phyloP scores from a whole-genome alignment of 1,139 yeast species.

The Magnusiomyces paraingens region DNA sequence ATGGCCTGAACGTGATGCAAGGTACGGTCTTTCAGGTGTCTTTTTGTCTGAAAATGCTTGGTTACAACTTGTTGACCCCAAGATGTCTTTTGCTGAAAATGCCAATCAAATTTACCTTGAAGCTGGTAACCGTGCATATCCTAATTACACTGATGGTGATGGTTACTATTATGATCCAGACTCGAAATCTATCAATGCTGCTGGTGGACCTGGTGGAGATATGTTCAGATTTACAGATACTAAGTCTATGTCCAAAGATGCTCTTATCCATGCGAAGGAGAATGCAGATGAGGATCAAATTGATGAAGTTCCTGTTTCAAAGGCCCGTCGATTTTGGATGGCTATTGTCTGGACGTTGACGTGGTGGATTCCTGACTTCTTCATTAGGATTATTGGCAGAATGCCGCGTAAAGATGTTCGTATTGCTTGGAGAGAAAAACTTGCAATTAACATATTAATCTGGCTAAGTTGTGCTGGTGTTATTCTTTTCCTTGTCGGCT shows the following conservation, averaged over 20 bases:
- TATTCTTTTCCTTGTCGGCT: conserved; percentile 38
- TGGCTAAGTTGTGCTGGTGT: conserved; percentile 32
- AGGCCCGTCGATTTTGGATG: conserved; percentile 34
- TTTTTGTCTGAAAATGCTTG: conserved; percentile 38
- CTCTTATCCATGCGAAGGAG: conserved; percentile 25
- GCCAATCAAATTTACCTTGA: conserved; percentile 27
- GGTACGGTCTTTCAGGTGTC: conserved; percentile 38
- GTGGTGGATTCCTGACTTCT: conserved; percentile 37
- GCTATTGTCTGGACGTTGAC: conserved; percentile 35
- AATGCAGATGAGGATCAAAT: conserved; percentile 16
- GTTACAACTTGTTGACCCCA: conserved; percentile 38
- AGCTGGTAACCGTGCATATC: conserved; percentile 21
- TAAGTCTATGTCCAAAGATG: conserved; percentile 27
- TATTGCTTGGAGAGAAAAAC: conserved; percentile 39
- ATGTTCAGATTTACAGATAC: conserved; percentile 34
- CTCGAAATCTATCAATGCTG: conserved; percentile 30
- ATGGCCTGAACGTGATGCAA: conserved; percentile 37
- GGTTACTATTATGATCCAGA: conserved; percentile 33
- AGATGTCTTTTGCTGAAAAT: conserved; percentile 31
- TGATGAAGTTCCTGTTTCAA: conserved; percentile 27
- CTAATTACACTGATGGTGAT: conserved; percentile 26
- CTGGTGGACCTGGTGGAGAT: conserved; percentile 31
- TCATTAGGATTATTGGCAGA: conserved; percentile 30
- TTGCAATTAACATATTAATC: conserved; percentile 34
- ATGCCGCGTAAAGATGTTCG: conserved; percentile 37